A percentile compares a stretch with the other conserved stretches of the same genome.
Conservation (phyloP, 2,329 filamentous ascomycete genomes). For the Trichoderma atroviride region DNA sequence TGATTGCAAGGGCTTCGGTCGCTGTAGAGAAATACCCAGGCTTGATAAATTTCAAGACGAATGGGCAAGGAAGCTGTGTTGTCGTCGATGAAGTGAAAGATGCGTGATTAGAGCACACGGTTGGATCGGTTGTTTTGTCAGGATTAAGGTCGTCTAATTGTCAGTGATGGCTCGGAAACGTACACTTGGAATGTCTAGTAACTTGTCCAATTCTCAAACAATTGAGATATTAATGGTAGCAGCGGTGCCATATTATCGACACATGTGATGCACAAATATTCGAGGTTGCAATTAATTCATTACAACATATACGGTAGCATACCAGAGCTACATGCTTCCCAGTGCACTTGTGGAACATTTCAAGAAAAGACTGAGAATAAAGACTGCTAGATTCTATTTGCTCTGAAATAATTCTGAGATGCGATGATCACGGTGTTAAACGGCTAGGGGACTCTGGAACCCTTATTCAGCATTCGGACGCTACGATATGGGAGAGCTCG, state of each 20-base stretch:
- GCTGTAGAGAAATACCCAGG: background rate
- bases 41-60: no score
- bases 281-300: background rate
- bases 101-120: no score
- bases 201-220: background rate
- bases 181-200: no score
- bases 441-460: background rate
- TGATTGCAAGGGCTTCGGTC: background rate
- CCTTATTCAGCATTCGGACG: background rate
- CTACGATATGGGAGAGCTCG: background rate
- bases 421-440: background rate
- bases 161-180: background rate
- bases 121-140: no score
- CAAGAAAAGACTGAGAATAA: background rate
- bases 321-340: slow-evolving; percentile 15
- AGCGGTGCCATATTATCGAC: background rate
- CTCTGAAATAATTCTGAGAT: background rate
- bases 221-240: background rate
- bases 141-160: background rate
- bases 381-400: background rate
- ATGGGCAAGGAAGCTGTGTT: no score
- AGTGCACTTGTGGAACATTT: background rate
- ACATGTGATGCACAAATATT: background rate
- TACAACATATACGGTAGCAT: background rate
- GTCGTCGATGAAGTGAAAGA: no score